Evolutionary conservation across 2,329 filamentous ascomycete genomes (phyloP).

Genomic region (Colletotrichum camelliae): DNA sequence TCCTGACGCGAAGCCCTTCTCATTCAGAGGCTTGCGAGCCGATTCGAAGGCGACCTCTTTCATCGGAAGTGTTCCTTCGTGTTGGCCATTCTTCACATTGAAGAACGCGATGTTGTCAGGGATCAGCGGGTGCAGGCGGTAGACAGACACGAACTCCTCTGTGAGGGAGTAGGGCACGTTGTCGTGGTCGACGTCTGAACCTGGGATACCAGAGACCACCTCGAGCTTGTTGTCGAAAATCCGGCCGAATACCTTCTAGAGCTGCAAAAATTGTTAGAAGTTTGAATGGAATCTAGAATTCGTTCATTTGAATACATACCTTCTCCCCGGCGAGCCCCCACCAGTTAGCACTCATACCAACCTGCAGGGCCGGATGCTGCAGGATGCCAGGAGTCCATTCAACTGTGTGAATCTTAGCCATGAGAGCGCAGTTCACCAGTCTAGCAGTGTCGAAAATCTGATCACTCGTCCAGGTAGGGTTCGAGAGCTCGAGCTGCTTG

Average conservation of each 20-base stretch:
- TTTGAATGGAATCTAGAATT: background rate
- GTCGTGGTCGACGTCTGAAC: background rate
- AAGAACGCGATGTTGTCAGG: background rate
- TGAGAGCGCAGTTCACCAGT: background rate
- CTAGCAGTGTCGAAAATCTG: background rate
- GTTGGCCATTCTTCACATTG: background rate
- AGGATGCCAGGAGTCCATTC: background rate
- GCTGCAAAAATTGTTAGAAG: fast-evolving
- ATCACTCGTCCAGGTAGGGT: background rate
- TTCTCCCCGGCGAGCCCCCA: background rate
- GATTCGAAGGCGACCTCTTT: background rate
- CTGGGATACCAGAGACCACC: background rate
- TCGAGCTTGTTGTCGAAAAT: background rate
- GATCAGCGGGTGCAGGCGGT: background rate
- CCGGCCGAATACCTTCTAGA: background rate
- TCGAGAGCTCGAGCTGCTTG: background rate
- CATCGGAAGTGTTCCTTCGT: background rate
- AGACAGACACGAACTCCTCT: background rate
- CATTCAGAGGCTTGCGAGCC: background rate
- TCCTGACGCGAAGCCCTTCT: slow-evolving; percentile 37
- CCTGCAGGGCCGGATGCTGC: background rate
- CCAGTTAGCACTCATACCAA: background rate
- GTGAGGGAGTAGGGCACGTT: background rate
- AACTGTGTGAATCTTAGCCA: background rate
- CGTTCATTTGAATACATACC: background rate